These are phyloP conservation scores for Solanum pennellii DNA, from an alignment of 257 asterid genomes.

Conservation along the genomic window DNA sequence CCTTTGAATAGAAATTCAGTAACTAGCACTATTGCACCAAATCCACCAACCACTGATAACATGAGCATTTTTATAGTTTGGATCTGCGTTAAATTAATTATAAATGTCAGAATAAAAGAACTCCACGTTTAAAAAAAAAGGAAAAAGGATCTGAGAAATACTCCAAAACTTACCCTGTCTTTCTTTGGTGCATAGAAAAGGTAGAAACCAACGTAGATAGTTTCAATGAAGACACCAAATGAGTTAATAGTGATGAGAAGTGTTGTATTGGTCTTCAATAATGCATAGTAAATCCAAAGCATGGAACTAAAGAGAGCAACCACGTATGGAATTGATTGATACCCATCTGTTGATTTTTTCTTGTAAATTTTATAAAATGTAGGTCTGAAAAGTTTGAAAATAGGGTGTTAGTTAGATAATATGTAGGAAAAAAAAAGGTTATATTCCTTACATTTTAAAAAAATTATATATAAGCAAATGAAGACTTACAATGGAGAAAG, in stretches of 20 bases:
- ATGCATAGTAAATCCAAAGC: conserved; percentile 69
- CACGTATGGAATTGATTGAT: conserved; percentile 43
- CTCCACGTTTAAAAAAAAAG: too few relatives aligned
- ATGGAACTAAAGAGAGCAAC: conserved; percentile 53
- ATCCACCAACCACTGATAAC: conserved; percentile 24
- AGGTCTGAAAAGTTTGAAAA: conserved; percentile 19
- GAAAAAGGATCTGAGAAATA: too few relatives aligned
- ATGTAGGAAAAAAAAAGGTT: too few relatives aligned
- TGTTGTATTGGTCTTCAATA: conserved; percentile 42
- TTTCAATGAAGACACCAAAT: conserved; percentile 42
- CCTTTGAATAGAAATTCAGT: conserved; percentile 30
- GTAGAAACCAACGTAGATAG: conserved; percentile 39
- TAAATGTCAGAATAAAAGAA: too few relatives aligned
- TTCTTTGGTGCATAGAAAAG: conserved; percentile 33
- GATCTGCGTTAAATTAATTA: conserved; percentile 6
- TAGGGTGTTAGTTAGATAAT: background rate
- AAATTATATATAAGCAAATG: background rate
- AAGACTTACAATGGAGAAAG: conserved; percentile 51
- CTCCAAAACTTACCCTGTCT: conserved; percentile 19
- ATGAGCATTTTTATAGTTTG: conserved; percentile 31
- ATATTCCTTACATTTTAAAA: background rate
- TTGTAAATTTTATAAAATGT: conserved; percentile 46
- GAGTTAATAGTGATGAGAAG: conserved; percentile 63
- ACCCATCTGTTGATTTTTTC: conserved; percentile 54
- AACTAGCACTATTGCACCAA: conserved; percentile 26